Conservation (phyloP, 2,329 filamentous ascomycete genomes). For the Zasmidium citrigriseum region DNA sequence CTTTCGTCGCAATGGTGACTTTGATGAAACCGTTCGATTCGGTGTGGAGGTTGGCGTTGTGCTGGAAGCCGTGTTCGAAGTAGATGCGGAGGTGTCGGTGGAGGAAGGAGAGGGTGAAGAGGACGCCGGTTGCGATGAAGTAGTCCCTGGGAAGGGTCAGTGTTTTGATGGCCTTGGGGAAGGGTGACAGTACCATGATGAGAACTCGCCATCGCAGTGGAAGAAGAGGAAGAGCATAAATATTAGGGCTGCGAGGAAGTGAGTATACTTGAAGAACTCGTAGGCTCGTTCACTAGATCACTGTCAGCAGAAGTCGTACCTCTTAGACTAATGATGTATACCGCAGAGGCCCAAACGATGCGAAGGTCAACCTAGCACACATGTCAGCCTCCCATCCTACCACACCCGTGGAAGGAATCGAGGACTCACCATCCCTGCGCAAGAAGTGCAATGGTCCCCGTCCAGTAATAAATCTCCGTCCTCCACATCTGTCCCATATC, state of each 20-base stretch:
- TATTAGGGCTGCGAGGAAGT: slow-evolving; percentile 54
- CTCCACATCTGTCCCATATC: slow-evolving; percentile 52
- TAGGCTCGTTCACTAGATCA: slow-evolving; percentile 53
- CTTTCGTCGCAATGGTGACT: slow-evolving; percentile 47
- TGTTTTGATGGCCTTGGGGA: too few relatives aligned
- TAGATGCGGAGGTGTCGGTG: slow-evolving; percentile 50
- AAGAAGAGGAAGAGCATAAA: slow-evolving; percentile 63
- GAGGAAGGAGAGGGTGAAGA: slow-evolving; percentile 53
- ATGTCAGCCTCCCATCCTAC: too few relatives aligned
- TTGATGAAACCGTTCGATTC: slow-evolving; percentile 45
- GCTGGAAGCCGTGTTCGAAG: slow-evolving; percentile 52
- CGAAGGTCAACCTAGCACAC: slow-evolving; percentile 49
- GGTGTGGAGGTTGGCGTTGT: slow-evolving; percentile 44
- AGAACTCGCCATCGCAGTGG: slow-evolving; percentile 58
- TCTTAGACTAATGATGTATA: slow-evolving; percentile 30
- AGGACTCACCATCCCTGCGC: slow-evolving; percentile 30
- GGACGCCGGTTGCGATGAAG: slow-evolving; percentile 57
- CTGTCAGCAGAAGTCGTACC: neutral
- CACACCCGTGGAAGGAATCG: too few relatives aligned
- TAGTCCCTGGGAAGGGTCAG: slow-evolving; percentile 48
- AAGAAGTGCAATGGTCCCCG: slow-evolving; percentile 56
- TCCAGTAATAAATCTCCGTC: slow-evolving; percentile 54
- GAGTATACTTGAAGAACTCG: slow-evolving; percentile 63
- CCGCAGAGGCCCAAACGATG: slow-evolving; percentile 55
- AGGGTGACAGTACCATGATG: slow-evolving; percentile 48